Base-by-base conservation (phyloP, 2,329 filamentous ascomycete species). In the Penicillium sp. region DNA sequence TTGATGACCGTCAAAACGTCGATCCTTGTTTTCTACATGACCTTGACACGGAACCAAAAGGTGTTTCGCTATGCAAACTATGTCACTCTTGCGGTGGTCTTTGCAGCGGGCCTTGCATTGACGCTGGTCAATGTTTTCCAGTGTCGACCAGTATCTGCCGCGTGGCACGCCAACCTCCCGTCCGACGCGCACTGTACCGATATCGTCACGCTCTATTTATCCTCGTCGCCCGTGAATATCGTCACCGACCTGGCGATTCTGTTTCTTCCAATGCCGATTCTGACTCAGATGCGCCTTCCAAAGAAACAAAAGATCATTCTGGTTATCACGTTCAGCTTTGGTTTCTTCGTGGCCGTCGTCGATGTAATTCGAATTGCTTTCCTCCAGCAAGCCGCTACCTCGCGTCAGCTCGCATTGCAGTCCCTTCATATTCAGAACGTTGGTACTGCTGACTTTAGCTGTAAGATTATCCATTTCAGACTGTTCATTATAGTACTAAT, bases 1-100 rank as follows among this genome's bases (percentile, higher is more conserved):
- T 81, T 96, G 55, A 96, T 96, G 90, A 87, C 89, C 3, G 91
- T 91, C 50, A 97, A 97, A 76, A 92, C 90, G 0, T 96, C 91
- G n/a, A 90, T 97, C 66, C 81, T 97, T 56, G 82, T 95, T 52
- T 97, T 97, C 74, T 97, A 96, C 76, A 81, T 97, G 49, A 88
- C 89, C 42, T 81, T 97, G 48, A 90, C 91, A 26, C 89, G 88
- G 66, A 90, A 91, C 57, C 87, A 96, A 64, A 85, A 86, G 61
- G 80, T 93, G 49, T 88, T 96, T 63, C 86, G 89, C 57, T 85
- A 89, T 75, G 87, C 88, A n/a, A 95, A 91, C n/a, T 92, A 92
- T 79, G 80, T 83, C 4, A 91, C 90, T 0, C 79, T 97, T 1
- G 80, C 79, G 48, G 82, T 96, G 22, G 91, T 96, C 71, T 96